phyloP scores from a whole-genome alignment of 2,329 filamentous ascomycete species.

The Fusarium chlamydosporum region DNA sequence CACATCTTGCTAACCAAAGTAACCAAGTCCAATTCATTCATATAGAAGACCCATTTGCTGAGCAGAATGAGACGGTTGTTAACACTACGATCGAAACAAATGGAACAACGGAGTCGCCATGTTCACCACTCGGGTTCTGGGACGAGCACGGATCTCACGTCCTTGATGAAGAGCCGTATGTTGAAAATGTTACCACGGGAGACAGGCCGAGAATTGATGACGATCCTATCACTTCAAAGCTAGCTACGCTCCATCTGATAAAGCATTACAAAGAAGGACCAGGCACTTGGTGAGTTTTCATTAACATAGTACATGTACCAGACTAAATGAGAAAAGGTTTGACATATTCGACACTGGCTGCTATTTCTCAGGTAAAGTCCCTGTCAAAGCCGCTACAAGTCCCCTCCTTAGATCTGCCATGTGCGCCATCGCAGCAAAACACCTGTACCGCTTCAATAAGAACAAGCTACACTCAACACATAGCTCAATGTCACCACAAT shows the following conservation, averaged over 20 bases:
- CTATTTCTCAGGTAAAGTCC: constrained; percentile 47
- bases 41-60: constrained; percentile 25
- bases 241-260: constrained; percentile 28
- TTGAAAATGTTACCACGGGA: rapidly evolving
- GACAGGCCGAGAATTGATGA: background rate
- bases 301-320: rapidly evolving
- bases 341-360: constrained; percentile 46
- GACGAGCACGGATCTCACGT: background rate
- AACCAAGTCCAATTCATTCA: constrained; percentile 32
- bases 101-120: background rate
- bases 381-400: constrained; percentile 40
- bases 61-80: background rate
- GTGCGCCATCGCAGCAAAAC: constrained; percentile 44
- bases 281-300: constrained; percentile 30
- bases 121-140: rapidly evolving
- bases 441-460: constrained; percentile 22
- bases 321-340: constrained; percentile 13
- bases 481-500: rapidly evolving
- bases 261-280: constrained; percentile 45
- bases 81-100: background rate
- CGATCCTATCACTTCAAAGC: background rate
- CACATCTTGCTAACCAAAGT: rapidly evolving
- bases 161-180: rapidly evolving
- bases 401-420: constrained; percentile 39
- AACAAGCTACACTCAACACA: rapidly evolving